These are phyloP conservation scores for Schizothecium vesticola DNA, from an alignment of 495 filamentous ascomycete genomes.

Conservation along the genomic window DNA sequence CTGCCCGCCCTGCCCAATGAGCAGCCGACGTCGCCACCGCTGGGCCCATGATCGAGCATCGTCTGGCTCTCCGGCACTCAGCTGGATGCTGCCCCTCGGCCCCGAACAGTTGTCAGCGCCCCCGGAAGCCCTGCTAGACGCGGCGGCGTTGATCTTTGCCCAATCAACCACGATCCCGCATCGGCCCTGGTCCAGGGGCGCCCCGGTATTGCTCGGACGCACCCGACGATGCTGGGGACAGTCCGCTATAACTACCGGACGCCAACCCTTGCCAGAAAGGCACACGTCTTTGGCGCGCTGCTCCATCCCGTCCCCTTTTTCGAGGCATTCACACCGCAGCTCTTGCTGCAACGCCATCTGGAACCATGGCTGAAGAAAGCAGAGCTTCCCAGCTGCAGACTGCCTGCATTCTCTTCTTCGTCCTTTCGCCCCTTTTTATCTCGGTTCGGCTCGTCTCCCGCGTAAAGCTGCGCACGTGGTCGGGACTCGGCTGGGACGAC, in stretches of 20 bases:
- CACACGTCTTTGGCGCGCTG: not conserved
- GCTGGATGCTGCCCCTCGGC: not conserved
- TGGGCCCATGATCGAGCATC: not conserved
- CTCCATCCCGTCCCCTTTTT: not conserved
- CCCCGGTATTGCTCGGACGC: not conserved
- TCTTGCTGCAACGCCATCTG: conserved; percentile 4
- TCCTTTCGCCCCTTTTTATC: conserved; percentile 6
- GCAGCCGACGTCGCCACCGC: not conserved
- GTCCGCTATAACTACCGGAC: not conserved
- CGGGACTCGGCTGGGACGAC: conserved; percentile 6
- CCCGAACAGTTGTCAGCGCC: not conserved
- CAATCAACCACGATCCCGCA: not conserved
- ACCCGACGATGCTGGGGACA: not conserved
- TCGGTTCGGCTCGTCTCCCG: not conserved
- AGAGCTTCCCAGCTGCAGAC: conserved; percentile 12
- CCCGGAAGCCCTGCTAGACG: not conserved
- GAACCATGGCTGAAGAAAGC: conserved; percentile 2
- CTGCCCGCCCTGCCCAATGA: not conserved
- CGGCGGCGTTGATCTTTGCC: not conserved
- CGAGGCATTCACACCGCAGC: not conserved
- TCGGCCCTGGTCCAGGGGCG: not conserved
- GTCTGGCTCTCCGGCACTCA: not conserved
- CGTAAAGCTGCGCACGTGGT: conserved; percentile 10
- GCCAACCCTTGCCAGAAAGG: not conserved
- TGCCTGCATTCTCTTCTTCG: conserved; percentile 10